Percentiles rank a stretch among this genome's conserved stretches.
Evolutionary conservation across 768 basidiomycete genomes (phyloP).

Genomic region (Trametes maxima): DNA sequence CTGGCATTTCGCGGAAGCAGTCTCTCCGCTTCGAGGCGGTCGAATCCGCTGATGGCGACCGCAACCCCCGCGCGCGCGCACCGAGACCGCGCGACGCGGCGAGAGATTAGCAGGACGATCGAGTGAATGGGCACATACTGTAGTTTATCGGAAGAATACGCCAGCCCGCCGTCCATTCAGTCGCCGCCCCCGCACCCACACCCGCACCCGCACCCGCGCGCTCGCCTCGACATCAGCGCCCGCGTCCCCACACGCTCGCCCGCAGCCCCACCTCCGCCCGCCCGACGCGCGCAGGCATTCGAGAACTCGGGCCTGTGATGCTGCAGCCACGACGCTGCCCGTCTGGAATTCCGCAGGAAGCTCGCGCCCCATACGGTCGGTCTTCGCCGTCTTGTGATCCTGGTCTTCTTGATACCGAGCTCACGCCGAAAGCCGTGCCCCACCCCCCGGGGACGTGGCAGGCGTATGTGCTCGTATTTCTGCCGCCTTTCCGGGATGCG

Average conservation of each 20-base stretch:
- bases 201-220: background rate
- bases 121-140: slow-evolving; percentile 7
- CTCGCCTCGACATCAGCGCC: background rate
- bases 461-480: background rate
- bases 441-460: background rate
- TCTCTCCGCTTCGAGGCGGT: background rate
- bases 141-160: slow-evolving; percentile 15
- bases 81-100: background rate
- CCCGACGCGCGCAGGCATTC: background rate
- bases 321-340: slow-evolving; percentile 1
- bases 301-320: background rate
- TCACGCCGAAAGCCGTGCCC: slow-evolving; percentile 14
- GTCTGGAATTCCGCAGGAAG: slow-evolving; percentile 6
- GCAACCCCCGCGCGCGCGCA: background rate
- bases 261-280: background rate
- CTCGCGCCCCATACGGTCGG: slow-evolving; percentile 19
- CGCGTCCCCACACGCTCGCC: background rate
- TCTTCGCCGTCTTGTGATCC: slow-evolving; percentile 23
- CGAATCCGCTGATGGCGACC: background rate
- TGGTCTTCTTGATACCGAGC: slow-evolving; percentile 20
- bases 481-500: background rate
- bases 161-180: slow-evolving; percentile 4
- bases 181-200: background rate
- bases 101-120: slow-evolving; percentile 21
- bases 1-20: background rate